Conservation (phyloP, 148 eudicot species). For the Nyssa sinensis region DNA sequence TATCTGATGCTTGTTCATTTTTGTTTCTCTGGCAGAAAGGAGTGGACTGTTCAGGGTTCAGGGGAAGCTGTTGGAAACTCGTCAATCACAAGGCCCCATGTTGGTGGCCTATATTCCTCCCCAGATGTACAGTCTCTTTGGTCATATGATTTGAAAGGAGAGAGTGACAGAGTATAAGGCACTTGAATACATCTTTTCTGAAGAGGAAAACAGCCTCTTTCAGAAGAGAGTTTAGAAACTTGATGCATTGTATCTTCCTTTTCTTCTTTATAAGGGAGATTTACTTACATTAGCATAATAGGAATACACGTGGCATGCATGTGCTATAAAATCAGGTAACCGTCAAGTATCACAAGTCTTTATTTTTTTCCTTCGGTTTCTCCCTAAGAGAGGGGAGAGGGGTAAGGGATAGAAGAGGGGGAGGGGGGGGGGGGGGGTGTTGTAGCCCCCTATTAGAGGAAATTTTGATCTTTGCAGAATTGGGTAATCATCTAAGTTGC, state of each 20-base stretch:
- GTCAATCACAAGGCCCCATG: conserved; percentile 52
- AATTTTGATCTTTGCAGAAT: not conserved
- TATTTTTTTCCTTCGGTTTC: not conserved
- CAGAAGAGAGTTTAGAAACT: conserved; percentile 54
- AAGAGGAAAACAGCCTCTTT: conserved; percentile 53
- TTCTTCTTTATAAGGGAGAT: conserved; percentile 43
- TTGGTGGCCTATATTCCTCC: conserved; percentile 76
- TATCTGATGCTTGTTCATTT: conserved; percentile 4
- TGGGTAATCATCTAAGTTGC: not conserved
- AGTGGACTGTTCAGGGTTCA: conserved; percentile 46
- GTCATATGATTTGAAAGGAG: conserved; percentile 67
- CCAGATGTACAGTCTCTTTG: conserved; percentile 93
- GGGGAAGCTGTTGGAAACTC: conserved; percentile 54
- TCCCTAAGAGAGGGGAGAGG: too few relatives aligned
- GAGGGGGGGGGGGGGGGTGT: not conserved
- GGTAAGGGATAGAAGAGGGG: too few relatives aligned
- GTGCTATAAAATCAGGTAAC: conserved; percentile 41
- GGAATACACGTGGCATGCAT: conserved; percentile 51
- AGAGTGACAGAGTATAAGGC: conserved; percentile 32
- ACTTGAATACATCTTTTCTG: conserved; percentile 53
- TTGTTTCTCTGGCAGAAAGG: conserved; percentile 55
- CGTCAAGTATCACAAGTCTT: not conserved
- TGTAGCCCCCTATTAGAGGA: not conserved
- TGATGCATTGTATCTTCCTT: conserved; percentile 63
- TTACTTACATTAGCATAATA: conserved; percentile 59